These are phyloP conservation scores for Cytospora schulzeri DNA, from an alignment of 2,329 filamentous ascomycete genomes.

Conservation along the genomic window DNA sequence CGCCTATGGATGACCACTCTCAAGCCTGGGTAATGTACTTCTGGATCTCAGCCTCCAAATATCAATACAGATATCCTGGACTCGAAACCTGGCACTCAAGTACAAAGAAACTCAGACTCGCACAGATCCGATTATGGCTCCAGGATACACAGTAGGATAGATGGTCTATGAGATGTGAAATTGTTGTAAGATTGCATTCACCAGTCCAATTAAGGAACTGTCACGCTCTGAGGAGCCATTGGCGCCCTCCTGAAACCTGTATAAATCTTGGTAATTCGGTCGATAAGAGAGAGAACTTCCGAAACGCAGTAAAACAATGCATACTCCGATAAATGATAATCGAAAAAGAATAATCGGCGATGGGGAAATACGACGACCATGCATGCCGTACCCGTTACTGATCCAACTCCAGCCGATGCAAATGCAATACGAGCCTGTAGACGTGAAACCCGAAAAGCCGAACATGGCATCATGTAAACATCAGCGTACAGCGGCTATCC, in stretches of 20 bases:
- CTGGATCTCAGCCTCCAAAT: neutral
- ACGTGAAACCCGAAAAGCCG: neutral
- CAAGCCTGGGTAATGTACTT: neutral
- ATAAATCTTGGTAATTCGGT: neutral
- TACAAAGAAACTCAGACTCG: no score
- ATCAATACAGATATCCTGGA: neutral
- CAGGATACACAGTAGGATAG: no score
- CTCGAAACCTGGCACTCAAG: no score
- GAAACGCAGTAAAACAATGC: neutral
- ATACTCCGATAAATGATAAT: neutral
- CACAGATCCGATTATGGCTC: no score
- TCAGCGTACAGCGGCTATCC: neutral
- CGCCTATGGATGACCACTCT: neutral
- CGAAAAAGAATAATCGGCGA: neutral
- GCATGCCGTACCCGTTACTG: conserved; percentile 14
- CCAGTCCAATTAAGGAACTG: neutral
- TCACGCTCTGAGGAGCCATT: neutral
- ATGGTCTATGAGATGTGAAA: no score
- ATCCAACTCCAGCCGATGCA: conserved; percentile 18
- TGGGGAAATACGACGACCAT: neutral
- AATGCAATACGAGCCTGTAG: conserved; percentile 6
- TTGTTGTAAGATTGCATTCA: no score
- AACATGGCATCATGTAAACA: conserved; percentile 16
- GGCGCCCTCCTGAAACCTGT: neutral
- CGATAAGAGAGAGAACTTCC: neutral